Base-by-base conservation (phyloP, 2,329 filamentous ascomycete genomes). In the Hymenoscyphus albidus region DNA sequence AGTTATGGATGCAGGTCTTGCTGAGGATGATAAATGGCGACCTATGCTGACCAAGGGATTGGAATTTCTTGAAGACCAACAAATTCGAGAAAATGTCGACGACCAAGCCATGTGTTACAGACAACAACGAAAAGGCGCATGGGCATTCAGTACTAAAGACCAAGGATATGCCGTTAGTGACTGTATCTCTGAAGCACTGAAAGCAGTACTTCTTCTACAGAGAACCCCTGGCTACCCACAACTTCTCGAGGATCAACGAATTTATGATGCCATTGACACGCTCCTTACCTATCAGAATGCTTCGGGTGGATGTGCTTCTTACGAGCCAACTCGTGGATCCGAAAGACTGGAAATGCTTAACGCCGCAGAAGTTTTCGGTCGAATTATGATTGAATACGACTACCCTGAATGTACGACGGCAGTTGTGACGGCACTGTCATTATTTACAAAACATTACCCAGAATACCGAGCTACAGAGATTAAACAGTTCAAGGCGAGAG, bases 361-460 rank as follows among this genome's bases (percentile, higher is more conserved):
- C 73, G 94, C 94, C 0, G 95, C 95, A 1, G 95, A 99, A 76
- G 93, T 99, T 0, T 99, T 99, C 76, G 93, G 92, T 14, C 85
- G 88, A 22, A 99, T 99, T 79, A 99, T 99, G 95, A 89, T 99
- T 62, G 94, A 98, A 75, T 99, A 99, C 76, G 92, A 97, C 76
- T 98, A 99, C 74, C 93, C 94, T 0, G 95, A 99, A 77, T 99
- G 95, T 80, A 99, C 95, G 0, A 98, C 95, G 2, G 93, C 95
- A 0, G 92, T 93, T 38, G 90, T 99, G 3, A 97, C 92, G 1
- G 93, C 91, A 0, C 81, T 99, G 22, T 90, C 89, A 4, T 82
- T 94, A 1, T 98, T 98, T 80, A 85, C 86, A 69, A 84, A 89
- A 72, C 83, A 91, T 76, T 96, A 92, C 81, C 92, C 94, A 0